phyloP scores from a whole-genome alignment of 2,329 filamentous ascomycete genomes.

The Gaeumannomyces sp. region DNA sequence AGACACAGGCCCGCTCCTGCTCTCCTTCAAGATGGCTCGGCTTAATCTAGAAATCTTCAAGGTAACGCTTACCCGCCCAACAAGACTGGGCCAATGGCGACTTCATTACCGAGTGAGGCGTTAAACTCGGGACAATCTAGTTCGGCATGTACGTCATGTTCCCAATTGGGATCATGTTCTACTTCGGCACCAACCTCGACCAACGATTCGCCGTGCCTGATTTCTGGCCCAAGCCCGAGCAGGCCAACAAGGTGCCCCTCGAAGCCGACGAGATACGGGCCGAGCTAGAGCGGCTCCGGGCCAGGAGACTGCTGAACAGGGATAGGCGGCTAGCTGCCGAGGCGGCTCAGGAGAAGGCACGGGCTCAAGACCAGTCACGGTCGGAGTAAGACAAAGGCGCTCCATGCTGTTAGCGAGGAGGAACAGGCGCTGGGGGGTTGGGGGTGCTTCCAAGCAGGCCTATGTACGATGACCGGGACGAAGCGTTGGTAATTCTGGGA shows the following conservation, averaged over 20 bases:
- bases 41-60: conserved; percentile 95
- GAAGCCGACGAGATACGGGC: conserved; percentile 76
- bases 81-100: background rate
- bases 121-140: conserved; percentile 37
- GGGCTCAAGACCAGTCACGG: conserved; percentile 9
- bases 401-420: conserved; percentile 3
- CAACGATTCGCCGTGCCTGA: conserved; percentile 79
- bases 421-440: background rate
- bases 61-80: conserved; percentile 38
- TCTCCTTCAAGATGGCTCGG: conserved; percentile 56
- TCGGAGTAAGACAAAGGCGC: background rate
- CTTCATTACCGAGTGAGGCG: background rate
- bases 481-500: conserved; percentile 1
- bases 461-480: background rate
- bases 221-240: conserved; percentile 85
- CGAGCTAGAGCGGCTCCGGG: conserved; percentile 69
- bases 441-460: background rate
- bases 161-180: conserved; percentile 98
- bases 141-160: conserved; percentile 99
- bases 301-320: conserved; percentile 66
- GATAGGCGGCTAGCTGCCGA: conserved; percentile 49
- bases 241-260: conserved; percentile 69
- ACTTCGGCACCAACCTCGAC: conserved; percentile 98
- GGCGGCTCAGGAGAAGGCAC: conserved; percentile 17
- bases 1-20: background rate